Evolutionary conservation across 2,329 filamentous ascomycete genomes (phyloP), one percentile per base, ranked within the genome.

Genomic region (Ophiostoma piceae): DNA sequence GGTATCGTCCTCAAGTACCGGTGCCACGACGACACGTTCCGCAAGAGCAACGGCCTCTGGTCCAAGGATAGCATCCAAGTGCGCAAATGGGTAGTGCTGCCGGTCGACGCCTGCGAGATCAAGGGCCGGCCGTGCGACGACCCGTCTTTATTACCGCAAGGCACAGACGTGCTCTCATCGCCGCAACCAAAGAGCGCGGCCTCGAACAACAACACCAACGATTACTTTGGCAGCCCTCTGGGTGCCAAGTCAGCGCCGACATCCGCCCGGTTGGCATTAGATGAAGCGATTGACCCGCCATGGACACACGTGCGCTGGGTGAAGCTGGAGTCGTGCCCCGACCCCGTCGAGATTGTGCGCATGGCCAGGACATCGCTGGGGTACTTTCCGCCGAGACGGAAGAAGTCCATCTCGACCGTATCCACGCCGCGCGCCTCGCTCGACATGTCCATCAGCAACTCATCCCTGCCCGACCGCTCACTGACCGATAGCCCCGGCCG

Each of bases 281-380:
- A 68, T 1, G 69, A 67, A 1, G 8, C 89, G n/a, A 80, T 84
- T 39, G 90, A 91, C 67, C 84, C 81, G 66, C 87, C 88, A 4
- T 97, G 92, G 92, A 90, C 87, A 71, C 93, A 97, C 79, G 92
- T 97, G 71, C 89, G 92, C 65, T 97, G 93, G 92, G 92, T 97
- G 1, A 83, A 90, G 39, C 84, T 97, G 35, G 91, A 94, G 72
- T 90, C 88, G 29, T 81, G 84, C 67, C 78, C 80, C 19, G 84
- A 88, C 32, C 89, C 92, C 0, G 88, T 95, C 32, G 92, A 97
- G 78, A 95, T 99, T 73, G 92, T 89, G 19, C 88, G 95, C 39
- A 87, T 98, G 71, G 88, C 92, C 29, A 88, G 92, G 70, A 88
- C 89, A 79, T 86, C 90, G 1, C 84, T 97, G 64, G 94, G 94